Evolutionary conservation across 2,329 filamentous ascomycete genomes (phyloP).

Genomic region (Mariannaea elegans): DNA sequence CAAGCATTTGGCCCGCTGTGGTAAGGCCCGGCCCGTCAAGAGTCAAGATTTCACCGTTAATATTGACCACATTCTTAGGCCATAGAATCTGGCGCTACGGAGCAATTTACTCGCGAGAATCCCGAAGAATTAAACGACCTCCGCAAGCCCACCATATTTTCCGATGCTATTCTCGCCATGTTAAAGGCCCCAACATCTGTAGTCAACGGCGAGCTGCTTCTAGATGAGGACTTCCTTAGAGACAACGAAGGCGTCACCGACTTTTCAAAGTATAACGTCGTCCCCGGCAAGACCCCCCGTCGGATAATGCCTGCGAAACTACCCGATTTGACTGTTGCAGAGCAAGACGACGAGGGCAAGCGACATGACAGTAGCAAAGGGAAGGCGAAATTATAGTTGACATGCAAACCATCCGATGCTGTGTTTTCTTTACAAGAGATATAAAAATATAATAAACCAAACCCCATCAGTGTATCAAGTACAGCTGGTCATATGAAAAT

Average conservation of each 20-base stretch:
- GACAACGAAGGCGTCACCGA: constrained; percentile 70
- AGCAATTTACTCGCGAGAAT: constrained; percentile 56
- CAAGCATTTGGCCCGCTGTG: constrained; percentile 82
- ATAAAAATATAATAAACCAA: constrained; percentile 13
- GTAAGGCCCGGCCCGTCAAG: constrained; percentile 52
- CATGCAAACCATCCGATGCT: constrained; percentile 8
- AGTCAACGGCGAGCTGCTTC: constrained; percentile 76
- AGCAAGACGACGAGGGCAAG: constrained; percentile 82
- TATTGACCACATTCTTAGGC: constrained; percentile 46
- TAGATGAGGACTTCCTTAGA: constrained; percentile 85
- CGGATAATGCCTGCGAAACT: constrained; percentile 80
- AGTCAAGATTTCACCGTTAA: background rate
- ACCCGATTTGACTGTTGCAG: constrained; percentile 75
- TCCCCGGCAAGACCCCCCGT: constrained; percentile 69
- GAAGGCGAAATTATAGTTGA: constrained; percentile 51
- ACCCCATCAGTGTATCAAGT: constrained; percentile 16
- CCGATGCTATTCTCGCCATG: constrained; percentile 80
- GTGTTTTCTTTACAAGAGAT: constrained; percentile 15
- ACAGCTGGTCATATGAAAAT: constrained; percentile 28
- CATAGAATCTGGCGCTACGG: constrained; percentile 80
- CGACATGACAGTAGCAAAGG: constrained; percentile 70
- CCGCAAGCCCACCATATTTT: constrained; percentile 78
- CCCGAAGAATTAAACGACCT: constrained; percentile 64
- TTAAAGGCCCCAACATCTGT: constrained; percentile 64
- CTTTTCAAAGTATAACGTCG: constrained; percentile 77